Evolutionary conservation across 805 yeast species (phyloP), one percentile per base, ranked within the genome.

Genomic region (Debaryomyces maramus): DNA sequence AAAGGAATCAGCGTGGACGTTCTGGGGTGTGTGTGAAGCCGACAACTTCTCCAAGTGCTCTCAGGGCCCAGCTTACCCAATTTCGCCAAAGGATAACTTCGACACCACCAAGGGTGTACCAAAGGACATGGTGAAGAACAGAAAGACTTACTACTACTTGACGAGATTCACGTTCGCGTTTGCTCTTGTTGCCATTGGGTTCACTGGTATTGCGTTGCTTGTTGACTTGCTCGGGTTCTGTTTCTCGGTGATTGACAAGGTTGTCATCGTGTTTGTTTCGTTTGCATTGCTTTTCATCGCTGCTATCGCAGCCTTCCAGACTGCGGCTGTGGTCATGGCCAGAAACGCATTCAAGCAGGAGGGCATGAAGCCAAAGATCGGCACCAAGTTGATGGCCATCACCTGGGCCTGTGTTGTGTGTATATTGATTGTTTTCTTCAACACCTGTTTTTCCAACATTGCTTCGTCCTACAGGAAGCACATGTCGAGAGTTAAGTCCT

Each of bases 31-130:
- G 33, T 81, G 88, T 60, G 72, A 75, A 46, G 76, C 77, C 40
- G 46, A 56, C 31, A 72, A 80, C 61, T 88, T 88, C 65, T 60
- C 79, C 32, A 43, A 61, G 15, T 75, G 74, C 54, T 57, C 61
- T 33, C 58, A 73, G 32, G 78, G 80, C 10, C 85, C 97, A 14
- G 97, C 87, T n/a, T 82, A 73, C 64, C 88, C 96, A 31, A 80
- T 89, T 58, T 85, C 95, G 18, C 97, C 97, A 20, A 76, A 63
- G 34, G 80, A 78, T 52, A 87, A 88, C 67, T 88, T 88, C 52
- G 71, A 71, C 39, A 70, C 82, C 38, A 54, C 67, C 14, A 51
- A 51, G 2, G 73, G 69, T 42, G 73, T 84, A 22, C 89, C 89
- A 37, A 39, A 51, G 4, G 72, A 68, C 41, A 84, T 84, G 40